Evolutionary conservation across 371 early-diverging fungal genomes (phyloP).

Genomic region (Cokeromyces recurvatus): DNA sequence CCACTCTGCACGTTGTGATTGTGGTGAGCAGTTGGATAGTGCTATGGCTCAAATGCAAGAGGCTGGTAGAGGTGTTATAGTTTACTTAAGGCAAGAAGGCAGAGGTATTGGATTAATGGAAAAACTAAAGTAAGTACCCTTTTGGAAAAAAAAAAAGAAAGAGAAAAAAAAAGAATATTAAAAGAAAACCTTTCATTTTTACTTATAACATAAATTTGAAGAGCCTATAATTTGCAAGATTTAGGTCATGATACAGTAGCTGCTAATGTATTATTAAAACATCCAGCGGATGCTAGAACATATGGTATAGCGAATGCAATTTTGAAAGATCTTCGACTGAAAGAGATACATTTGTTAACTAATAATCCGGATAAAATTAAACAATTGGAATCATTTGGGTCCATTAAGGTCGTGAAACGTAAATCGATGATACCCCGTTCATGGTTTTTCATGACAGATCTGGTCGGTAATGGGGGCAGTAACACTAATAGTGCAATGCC

Average conservation of each 20-base stretch:
- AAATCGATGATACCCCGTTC: conserved; percentile 88
- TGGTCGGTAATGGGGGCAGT: conserved; percentile 6
- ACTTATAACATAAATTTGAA: no score
- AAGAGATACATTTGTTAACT: conserved; percentile 76
- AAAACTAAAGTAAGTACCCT: conserved; percentile 72
- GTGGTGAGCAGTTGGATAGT: conserved; percentile 91
- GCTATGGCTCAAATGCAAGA: conserved; percentile 86
- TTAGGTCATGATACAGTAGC: conserved; percentile 92
- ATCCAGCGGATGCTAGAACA: conserved; percentile 88
- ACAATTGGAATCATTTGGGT: conserved; percentile 63
- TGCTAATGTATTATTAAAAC: conserved; percentile 86
- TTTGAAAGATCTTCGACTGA: conserved; percentile 71
- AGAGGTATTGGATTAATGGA: conserved; percentile 92
- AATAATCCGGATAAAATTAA: conserved; percentile 95
- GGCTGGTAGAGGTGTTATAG: conserved; percentile 83
- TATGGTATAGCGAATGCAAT: conserved; percentile 93
- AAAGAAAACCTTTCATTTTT: no score
- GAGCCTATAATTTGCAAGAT: conserved; percentile 96
- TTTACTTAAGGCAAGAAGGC: conserved; percentile 95
- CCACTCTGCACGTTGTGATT: conserved; percentile 90
- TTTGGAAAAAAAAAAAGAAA: no score
- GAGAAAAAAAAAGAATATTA: no score
- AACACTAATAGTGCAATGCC: conserved; percentile 18
- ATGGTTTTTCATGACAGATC: conserved; percentile 36
- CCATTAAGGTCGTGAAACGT: conserved; percentile 72